phyloP scores from a whole-genome alignment of 179 eudicot genomes.

The Beta lomatogona region DNA sequence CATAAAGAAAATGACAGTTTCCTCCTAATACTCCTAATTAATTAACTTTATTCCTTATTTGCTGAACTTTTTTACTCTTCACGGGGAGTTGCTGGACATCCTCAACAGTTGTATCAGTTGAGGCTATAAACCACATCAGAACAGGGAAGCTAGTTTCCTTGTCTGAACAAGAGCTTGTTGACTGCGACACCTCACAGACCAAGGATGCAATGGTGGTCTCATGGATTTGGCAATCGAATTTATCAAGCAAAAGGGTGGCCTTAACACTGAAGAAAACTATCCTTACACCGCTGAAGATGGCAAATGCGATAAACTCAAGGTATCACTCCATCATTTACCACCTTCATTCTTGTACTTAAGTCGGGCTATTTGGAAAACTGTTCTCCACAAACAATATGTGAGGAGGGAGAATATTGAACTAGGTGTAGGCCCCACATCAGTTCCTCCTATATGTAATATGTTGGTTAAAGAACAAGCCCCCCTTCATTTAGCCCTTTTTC shows the following conservation, averaged over 20 bases:
- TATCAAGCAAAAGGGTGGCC: too few relatives aligned
- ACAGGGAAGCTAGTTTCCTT: conserved; percentile 62
- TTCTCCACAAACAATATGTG: too few relatives aligned
- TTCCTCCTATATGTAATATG: too few relatives aligned
- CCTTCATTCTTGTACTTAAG: not conserved
- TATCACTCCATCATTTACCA: conserved; percentile 12
- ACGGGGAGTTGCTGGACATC: conserved; percentile 96
- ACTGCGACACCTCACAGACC: conserved; percentile 62
- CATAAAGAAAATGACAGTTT: conserved; percentile 11
- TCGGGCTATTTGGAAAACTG: too few relatives aligned
- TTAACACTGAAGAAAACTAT: conserved; percentile 54
- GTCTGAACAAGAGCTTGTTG: conserved; percentile 80
- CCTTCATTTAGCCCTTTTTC: not conserved
- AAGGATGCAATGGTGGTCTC: conserved; percentile 85
- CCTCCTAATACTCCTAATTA: not conserved
- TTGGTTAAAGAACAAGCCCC: too few relatives aligned
- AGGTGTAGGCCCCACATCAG: too few relatives aligned
- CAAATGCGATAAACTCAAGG: conserved; percentile 54
- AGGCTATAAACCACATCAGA: conserved; percentile 61
- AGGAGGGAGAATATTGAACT: too few relatives aligned
- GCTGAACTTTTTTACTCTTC: not conserved
- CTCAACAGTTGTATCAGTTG: conserved; percentile 60
- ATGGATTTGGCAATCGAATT: conserved; percentile 74
- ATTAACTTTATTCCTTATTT: not conserved
- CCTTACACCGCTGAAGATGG: conserved; percentile 72